Base-by-base conservation (phyloP, 2,329 filamentous ascomycete genomes). In the Microsporum canis region DNA sequence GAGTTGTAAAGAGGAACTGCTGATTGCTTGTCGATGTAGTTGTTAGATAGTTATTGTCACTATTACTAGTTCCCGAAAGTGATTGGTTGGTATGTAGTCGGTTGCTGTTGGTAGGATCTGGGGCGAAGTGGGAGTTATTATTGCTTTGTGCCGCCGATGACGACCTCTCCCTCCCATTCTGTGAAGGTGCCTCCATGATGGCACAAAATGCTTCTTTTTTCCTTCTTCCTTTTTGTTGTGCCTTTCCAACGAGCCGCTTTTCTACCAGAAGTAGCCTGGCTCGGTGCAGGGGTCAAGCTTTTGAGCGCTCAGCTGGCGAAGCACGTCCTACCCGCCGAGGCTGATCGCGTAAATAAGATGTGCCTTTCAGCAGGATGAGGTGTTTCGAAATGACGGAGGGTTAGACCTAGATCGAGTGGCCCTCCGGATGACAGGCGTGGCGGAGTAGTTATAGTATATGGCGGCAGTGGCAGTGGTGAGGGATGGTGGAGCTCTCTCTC, bases 1-100 rank as follows among this genome's bases (percentile, higher is more conserved):
- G 65, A 57, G 70, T 63, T 57, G 70, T 66, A 62, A 74, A 72
- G 59, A 67, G 69, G 63, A 74, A 75, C 60, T 72, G 66, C 60
- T 77, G 69, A 61, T 69, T 65, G 62, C 70, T 65, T 57, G 38
- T 31, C 34, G 55, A 38, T 17, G 55, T 39, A 12, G 38, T 27
- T 39, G 55, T 57, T 38, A 34, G 55, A 29, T 57, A 39, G 23
- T 10, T 57, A 34, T 36, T 36, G 53, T 14, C 27, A 57, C 12
- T 53, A 14, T 53, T 31, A 14, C 8, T 33, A 53, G 14, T 34
- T 14, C n/a, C 23, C 17, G 43, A 47, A 27, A 47, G 49, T 39
- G 38, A 41, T 39, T 57, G 38, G 34, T 33, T 34, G 51, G 31
- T 31, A 29, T 38, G 34, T 12, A 43, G 55, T 10, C 39, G 55